Percentiles rank a stretch among this genome's conserved stretches.
Evolutionary conservation across 2,329 filamentous ascomycete genomes (phyloP).

Genomic region (Didymella pinodella): DNA sequence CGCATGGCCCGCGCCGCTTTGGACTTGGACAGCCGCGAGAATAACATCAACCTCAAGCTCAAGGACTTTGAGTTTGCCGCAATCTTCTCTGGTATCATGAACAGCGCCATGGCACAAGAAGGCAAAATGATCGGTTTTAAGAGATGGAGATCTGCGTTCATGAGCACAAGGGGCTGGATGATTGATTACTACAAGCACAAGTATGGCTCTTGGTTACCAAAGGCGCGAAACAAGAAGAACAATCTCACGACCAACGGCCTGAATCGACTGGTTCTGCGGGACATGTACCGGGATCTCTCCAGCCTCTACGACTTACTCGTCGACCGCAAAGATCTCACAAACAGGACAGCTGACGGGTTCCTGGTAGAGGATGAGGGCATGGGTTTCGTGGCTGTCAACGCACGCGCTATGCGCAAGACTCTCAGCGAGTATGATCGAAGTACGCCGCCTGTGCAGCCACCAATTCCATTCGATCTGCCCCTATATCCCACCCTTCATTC

Average conservation of each 20-base stretch:
- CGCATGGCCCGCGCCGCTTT: constrained; percentile 83
- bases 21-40: constrained; percentile 77
- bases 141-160: constrained; percentile 79
- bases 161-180: constrained; percentile 76
- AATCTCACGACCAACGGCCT: constrained; percentile 84
- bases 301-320: constrained; percentile 88
- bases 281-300: constrained; percentile 85
- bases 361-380: constrained; percentile 63
- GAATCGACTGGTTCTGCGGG: constrained; percentile 81
- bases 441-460: constrained; percentile 86
- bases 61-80: constrained; percentile 91
- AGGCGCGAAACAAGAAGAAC: constrained; percentile 91
- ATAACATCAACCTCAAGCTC: constrained; percentile 75
- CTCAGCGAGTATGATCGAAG: constrained; percentile 89
- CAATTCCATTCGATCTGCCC: constrained; percentile 89
- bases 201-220: constrained; percentile 86
- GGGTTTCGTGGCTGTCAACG: constrained; percentile 65
- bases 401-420: constrained; percentile 75
- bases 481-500: constrained; percentile 74
- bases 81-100: constrained; percentile 86
- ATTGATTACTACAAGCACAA: constrained; percentile 73
- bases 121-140: constrained; percentile 83
- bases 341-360: constrained; percentile 75
- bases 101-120: constrained; percentile 79
- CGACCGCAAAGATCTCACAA: constrained; percentile 79